Conservation (phyloP, 441 rosid species). For the Croton laevigatus region DNA sequence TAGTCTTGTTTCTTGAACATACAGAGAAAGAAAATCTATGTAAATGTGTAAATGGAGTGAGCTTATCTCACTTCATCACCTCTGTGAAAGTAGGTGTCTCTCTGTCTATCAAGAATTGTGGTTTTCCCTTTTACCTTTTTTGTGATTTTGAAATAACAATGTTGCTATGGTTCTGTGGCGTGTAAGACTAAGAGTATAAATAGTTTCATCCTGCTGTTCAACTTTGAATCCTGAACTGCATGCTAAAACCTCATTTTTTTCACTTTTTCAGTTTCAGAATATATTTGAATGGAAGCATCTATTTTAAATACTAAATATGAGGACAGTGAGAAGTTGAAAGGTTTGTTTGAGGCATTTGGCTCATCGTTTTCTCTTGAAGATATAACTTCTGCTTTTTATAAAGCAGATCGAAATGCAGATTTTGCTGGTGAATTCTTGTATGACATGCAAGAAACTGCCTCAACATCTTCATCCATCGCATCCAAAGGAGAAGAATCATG, state of each 20-base stretch:
- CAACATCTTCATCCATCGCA: conserved; percentile 15
- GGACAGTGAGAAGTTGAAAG: conserved; percentile 40
- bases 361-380: conserved; percentile 39
- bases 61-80: background rate
- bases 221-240: conserved; percentile 5
- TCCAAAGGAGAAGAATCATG: conserved; percentile 17
- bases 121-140: background rate
- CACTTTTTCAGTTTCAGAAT: conserved; percentile 4
- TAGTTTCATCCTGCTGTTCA: background rate
- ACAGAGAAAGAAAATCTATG: background rate
- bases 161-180: background rate
- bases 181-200: background rate
- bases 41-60: background rate
- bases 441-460: conserved; percentile 28
- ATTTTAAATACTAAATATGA: conserved; percentile 17
- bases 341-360: conserved; percentile 48
- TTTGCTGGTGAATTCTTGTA: conserved; percentile 41
- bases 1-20: too few species aligned
- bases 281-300: conserved; percentile 44
- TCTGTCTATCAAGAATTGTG: background rate
- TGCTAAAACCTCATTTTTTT: background rate
- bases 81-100: background rate
- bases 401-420: conserved; percentile 34
- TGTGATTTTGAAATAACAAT: background rate
- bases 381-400: conserved; percentile 47